Base-by-base conservation (phyloP, 805 yeast genomes). In the Candida quercuum region DNA sequence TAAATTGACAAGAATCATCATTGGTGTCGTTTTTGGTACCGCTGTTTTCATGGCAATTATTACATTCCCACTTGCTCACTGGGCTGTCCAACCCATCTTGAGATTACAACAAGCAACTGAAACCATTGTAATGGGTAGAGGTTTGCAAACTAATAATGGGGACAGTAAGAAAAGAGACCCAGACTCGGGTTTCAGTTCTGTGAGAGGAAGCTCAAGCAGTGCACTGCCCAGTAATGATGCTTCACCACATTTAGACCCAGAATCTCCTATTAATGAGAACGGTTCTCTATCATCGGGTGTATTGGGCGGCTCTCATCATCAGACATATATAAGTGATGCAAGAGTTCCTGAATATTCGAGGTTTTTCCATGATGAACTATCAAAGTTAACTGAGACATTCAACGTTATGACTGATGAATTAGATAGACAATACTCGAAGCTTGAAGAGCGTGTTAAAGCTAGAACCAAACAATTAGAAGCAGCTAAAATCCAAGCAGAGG, bases 341-440 rank as follows among this genome's bases (percentile, higher is more conserved):
- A 56, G 67, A 36, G 67, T 74, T 2, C 77, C 81, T 0, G 63
- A 61, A 51, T 46, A 63, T 31, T 46, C 76, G 57, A 64, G 79
- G 32, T 48, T 81, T 20, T 75, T 84, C 52, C 68, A 75, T 30
- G 97, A 93, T 64, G 99, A 91, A 60, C 68, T 91, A 32, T 82
- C 91, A 0, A 96, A 88, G 50, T 65, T 91, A 22, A 81, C 95
- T 0, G 89, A 81, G 26, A 91, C 95, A 0, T 91, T 89, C 60
- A 88, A 89, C 51, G 80, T 81, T 16, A 88, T 91, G 97, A 80
- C 94, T 4, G 86, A 81, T 51, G 95, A 86, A 51, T 68, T 91
- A 25, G 86, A 86, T 41, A 72, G 77, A 42, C 97, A 91, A 57
- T 91, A 91, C 52, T 67, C 81, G 5, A 81, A 82, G 51, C 59